Conservation (phyloP, 345 rosid species). For the Gossypium thurberi region DNA sequence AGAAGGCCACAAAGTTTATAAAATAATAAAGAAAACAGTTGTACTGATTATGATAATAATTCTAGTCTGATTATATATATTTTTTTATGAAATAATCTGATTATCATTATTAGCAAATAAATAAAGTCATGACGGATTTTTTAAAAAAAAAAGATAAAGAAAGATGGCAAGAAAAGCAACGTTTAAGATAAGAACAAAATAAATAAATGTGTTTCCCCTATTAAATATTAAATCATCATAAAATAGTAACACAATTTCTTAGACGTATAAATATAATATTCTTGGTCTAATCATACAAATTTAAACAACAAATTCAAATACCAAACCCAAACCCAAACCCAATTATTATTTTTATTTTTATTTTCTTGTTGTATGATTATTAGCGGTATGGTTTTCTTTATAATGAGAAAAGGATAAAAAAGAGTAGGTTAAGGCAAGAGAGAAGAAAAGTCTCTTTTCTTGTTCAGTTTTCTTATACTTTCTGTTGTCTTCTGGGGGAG, state of each 20-base stretch:
- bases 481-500: conserved; percentile 13
- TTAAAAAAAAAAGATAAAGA: neutral
- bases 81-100: too few relatives aligned
- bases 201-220: neutral
- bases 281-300: conserved; percentile 6
- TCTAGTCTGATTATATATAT: too few relatives aligned
- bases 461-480: neutral
- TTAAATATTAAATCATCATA: neutral
- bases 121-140: too few relatives aligned
- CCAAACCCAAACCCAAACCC: neutral
- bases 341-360: neutral
- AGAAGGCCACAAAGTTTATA: neutral
- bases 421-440: conserved; percentile 5
- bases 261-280: neutral
- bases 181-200: conserved; percentile 14
- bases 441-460: neutral
- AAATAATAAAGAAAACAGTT: neutral
- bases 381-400: neutral
- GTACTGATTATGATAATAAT: too few relatives aligned
- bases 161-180: neutral
- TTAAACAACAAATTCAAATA: neutral
- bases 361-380: neutral
- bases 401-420: conserved; percentile 11
- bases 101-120: too few relatives aligned
- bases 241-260: neutral